These are phyloP conservation scores for Drechslerella dactyloides DNA, from an alignment of 2,329 filamentous ascomycete genomes.

Conservation along the genomic window DNA sequence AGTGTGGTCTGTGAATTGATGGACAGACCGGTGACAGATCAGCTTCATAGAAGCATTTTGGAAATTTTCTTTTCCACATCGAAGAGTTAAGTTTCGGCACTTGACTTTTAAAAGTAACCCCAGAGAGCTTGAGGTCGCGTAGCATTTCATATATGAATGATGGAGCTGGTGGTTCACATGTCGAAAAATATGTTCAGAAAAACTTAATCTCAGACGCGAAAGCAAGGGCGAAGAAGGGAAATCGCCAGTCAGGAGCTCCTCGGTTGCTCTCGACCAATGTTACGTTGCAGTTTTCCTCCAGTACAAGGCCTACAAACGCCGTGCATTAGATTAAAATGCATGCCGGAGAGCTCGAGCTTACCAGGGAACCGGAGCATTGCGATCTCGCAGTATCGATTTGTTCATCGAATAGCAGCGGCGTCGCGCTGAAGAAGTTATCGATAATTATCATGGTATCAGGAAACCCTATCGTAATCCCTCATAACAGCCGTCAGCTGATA, in stretches of 20 bases:
- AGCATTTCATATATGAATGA: not conserved
- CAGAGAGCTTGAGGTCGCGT: constrained; percentile 11
- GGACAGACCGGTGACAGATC: constrained; percentile 40
- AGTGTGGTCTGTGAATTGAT: constrained; percentile 46
- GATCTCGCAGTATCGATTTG: constrained; percentile 1
- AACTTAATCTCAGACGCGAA: no score
- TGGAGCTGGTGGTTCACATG: not conserved
- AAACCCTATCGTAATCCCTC: no score
- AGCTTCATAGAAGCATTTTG: constrained; percentile 24
- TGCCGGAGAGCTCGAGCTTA: not conserved
- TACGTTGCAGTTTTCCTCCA: not conserved
- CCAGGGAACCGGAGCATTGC: not conserved
- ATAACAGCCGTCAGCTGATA: no score
- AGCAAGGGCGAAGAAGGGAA: not conserved
- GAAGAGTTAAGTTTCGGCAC: constrained; percentile 27
- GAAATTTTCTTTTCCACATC: not conserved
- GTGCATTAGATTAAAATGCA: no score
- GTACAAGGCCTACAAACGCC: not conserved
- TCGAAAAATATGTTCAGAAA: no score
- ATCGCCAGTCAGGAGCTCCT: not conserved
- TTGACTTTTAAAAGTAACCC: constrained; percentile 40
- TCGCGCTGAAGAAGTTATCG: not conserved
- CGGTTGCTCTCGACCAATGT: not conserved
- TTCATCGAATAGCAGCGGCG: not conserved
- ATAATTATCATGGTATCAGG: not conserved